Evolutionary conservation across 2,329 filamentous ascomycete genomes (phyloP).

Genomic region (Leptographium galeiforme): DNA sequence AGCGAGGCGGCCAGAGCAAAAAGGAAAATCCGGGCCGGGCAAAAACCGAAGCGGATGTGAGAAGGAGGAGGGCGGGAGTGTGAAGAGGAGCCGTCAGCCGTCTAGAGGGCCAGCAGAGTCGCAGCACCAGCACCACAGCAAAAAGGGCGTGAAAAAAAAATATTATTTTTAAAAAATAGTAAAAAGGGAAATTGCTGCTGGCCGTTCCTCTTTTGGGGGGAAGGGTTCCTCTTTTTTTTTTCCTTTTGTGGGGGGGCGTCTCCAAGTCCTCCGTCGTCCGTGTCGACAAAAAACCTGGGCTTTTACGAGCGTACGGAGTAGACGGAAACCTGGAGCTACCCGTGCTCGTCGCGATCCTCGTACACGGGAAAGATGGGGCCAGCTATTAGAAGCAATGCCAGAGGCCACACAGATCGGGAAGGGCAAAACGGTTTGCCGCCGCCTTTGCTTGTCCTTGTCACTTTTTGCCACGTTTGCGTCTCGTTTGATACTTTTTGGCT

Average conservation of each 20-base stretch:
- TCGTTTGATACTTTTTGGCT: not conserved
- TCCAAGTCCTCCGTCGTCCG: not conserved
- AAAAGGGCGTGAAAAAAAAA: conserved; percentile 6
- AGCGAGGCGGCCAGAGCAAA: conserved; percentile 8
- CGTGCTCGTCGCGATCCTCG: not conserved
- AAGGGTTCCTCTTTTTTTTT: not conserved
- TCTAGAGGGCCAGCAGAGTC: not conserved
- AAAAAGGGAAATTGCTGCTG: conserved; percentile 9
- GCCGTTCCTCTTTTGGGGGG: not conserved
- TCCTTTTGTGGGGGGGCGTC: not conserved
- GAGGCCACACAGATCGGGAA: too few species aligned
- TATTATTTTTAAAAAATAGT: conserved; percentile 16
- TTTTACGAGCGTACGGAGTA: too few species aligned
- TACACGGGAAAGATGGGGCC: not conserved
- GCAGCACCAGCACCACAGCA: not conserved
- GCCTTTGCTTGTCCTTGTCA: not conserved
- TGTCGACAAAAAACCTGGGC: too few species aligned
- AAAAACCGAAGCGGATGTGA: not conserved
- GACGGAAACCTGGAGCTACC: too few species aligned
- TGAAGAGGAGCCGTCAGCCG: not conserved
- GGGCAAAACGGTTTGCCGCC: too few species aligned
- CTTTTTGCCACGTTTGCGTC: not conserved
- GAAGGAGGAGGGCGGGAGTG: not conserved
- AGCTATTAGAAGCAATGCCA: too few species aligned
- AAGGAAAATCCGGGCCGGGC: not conserved